phyloP scores from a whole-genome alignment of 2,329 filamentous ascomycete species.

The Sporothrix pseudoabietina region DNA sequence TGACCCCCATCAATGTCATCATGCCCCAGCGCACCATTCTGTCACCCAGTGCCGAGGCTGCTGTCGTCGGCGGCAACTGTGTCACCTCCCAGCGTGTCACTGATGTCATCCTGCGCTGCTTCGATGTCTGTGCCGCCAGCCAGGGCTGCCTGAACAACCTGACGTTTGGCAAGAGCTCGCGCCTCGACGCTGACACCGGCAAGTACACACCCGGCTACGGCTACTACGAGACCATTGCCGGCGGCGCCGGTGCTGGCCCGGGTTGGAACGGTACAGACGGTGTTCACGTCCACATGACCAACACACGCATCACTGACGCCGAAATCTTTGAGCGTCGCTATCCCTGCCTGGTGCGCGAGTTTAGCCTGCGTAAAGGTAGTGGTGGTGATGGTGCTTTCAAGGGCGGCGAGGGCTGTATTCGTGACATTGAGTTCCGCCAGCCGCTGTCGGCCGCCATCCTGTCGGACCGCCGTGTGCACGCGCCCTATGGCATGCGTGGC shows the following conservation, averaged over 20 bases:
- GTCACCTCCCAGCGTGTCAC: conserved; percentile 42
- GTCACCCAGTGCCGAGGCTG: conserved; percentile 38
- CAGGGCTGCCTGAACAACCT: conserved; percentile 43
- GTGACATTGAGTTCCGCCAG: conserved; percentile 43
- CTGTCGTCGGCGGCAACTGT: conserved; percentile 48
- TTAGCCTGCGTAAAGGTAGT: conserved; percentile 39
- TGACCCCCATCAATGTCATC: conserved; percentile 42
- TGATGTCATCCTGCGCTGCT: conserved; percentile 42
- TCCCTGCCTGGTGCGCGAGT: conserved; percentile 42
- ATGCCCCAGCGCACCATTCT: conserved; percentile 43
- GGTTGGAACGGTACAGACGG: conserved; percentile 40
- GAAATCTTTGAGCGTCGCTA: conserved; percentile 44
- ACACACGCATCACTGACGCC: conserved; percentile 42
- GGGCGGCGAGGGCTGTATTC: conserved; percentile 43
- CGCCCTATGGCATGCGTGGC: conserved; percentile 43
- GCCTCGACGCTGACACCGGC: conserved; percentile 30
- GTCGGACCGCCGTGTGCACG: conserved; percentile 43
- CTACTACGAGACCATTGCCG: conserved; percentile 43
- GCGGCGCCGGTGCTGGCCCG: conserved; percentile 42
- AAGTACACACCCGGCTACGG: conserved; percentile 36
- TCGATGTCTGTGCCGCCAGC: conserved; percentile 37
- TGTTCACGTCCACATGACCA: conserved; percentile 42
- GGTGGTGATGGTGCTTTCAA: conserved; percentile 41
- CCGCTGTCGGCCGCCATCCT: conserved; percentile 43
- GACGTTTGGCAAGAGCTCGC: conserved; percentile 39